Evolutionary conservation across 148 eudicot genomes (phyloP).

Genomic region (Spergularia marina): DNA sequence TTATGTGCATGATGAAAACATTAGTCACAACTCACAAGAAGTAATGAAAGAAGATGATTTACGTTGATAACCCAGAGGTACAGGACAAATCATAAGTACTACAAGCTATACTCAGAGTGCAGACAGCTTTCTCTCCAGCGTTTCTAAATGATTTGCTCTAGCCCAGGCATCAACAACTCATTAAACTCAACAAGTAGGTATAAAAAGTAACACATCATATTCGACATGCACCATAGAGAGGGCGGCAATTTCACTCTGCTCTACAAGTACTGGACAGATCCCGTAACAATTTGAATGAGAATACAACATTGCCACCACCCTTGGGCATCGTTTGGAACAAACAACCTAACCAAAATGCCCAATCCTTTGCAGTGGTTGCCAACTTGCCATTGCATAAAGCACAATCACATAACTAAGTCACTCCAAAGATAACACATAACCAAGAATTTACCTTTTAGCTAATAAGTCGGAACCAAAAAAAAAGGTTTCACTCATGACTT

Average conservation of each 20-base stretch:
- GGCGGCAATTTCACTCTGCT: background rate
- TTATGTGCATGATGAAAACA: background rate
- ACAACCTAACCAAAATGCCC: background rate
- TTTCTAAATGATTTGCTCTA: too few relatives aligned
- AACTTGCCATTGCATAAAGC: background rate
- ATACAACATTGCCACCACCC: background rate
- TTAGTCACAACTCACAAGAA: background rate
- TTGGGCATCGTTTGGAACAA: too few relatives aligned
- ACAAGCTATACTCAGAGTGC: too few relatives aligned
- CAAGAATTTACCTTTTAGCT: background rate
- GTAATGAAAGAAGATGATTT: background rate
- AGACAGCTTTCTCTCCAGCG: too few relatives aligned
- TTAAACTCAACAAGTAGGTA: too few relatives aligned
- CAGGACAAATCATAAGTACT: background rate
- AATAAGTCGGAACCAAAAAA: background rate
- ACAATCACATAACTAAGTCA: background rate
- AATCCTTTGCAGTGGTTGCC: background rate
- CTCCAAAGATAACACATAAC: background rate
- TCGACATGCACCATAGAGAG: too few relatives aligned
- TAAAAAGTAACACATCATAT: too few relatives aligned
- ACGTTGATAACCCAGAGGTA: background rate
- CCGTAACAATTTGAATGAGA: background rate
- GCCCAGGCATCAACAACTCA: too few relatives aligned
- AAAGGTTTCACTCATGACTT: background rate
- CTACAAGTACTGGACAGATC: background rate